Percentiles rank a stretch among this genome's conserved stretches.
Evolutionary conservation across 2,329 filamentous ascomycete species (phyloP).

Genomic region (Cordyceps militaris): DNA sequence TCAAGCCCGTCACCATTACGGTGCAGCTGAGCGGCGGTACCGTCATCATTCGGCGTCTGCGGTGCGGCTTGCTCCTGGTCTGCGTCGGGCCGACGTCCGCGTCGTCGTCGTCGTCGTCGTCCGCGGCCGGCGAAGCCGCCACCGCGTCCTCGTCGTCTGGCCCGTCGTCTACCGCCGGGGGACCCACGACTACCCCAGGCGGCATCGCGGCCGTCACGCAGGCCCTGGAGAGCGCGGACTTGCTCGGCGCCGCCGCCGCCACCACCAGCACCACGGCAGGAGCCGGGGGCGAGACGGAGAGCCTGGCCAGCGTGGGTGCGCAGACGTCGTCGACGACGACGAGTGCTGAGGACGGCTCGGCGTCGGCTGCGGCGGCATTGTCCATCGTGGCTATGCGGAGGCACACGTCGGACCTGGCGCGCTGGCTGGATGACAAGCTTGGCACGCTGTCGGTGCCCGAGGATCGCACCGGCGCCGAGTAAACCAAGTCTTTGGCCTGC

Average conservation of each 20-base stretch:
- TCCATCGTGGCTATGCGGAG: constrained; percentile 46
- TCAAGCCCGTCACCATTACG: constrained; percentile 41
- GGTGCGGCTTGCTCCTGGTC: constrained; percentile 55
- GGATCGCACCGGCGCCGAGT: constrained; percentile 38
- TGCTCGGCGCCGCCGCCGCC: neutral
- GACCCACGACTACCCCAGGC: neutral
- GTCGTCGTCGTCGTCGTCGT: neutral
- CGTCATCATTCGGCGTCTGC: constrained; percentile 50
- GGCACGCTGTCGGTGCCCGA: constrained; percentile 46
- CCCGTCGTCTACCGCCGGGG: constrained; percentile 14
- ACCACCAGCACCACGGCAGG: neutral
- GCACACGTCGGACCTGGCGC: constrained; percentile 52
- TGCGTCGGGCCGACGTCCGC: constrained; percentile 41
- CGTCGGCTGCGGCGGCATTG: constrained; percentile 32
- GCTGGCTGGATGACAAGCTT: constrained; percentile 55
- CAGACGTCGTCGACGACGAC: constrained; percentile 34
- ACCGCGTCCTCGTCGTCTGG: neutral
- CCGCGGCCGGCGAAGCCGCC: neutral
- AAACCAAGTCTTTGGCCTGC: neutral
- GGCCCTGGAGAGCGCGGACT: constrained; percentile 27
- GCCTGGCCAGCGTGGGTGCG: constrained; percentile 38
- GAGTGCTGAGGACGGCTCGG: constrained; percentile 5
- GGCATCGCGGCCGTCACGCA: constrained; percentile 17
- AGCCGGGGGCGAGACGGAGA: constrained; percentile 29
- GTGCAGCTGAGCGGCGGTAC: constrained; percentile 53